These are phyloP conservation scores for Xylaria acuta DNA, from an alignment of 495 filamentous ascomycete genomes.

Conservation along the genomic window DNA sequence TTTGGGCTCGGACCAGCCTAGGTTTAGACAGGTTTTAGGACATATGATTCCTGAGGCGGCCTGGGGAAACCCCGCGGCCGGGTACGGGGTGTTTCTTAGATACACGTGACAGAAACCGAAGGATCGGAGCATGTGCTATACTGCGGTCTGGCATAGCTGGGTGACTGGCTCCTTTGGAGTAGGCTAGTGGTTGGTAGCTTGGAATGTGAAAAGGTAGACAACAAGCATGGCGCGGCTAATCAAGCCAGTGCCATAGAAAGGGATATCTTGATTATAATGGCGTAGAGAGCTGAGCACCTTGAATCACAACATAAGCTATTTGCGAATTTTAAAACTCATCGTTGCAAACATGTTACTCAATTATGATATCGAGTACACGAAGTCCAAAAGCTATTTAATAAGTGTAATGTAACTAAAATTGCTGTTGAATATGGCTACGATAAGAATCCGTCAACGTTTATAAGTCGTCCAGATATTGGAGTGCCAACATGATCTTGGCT, in stretches of 20 bases:
- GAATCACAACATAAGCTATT: neutral
- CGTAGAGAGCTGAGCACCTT: neutral
- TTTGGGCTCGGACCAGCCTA: neutral
- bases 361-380: too few species aligned
- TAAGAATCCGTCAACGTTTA: too few species aligned
- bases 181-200: neutral
- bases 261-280: neutral
- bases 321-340: too few species aligned
- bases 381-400: too few species aligned
- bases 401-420: too few species aligned
- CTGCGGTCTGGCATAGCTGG: neutral
- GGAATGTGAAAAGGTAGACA: neutral
- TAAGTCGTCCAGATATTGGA: too few species aligned
- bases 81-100: neutral
- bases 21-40: neutral
- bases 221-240: neutral
- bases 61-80: neutral
- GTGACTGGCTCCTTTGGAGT: neutral
- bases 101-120: neutral
- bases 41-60: neutral
- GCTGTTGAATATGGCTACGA: too few species aligned
- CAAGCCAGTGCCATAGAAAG: neutral
- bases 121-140: neutral
- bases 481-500: too few species aligned
- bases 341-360: too few species aligned